Evolutionary conservation across 164 flowering plant species (phyloP), one percentile per base, ranked within the genome.

Genomic region (Warburgia ugandensis): DNA sequence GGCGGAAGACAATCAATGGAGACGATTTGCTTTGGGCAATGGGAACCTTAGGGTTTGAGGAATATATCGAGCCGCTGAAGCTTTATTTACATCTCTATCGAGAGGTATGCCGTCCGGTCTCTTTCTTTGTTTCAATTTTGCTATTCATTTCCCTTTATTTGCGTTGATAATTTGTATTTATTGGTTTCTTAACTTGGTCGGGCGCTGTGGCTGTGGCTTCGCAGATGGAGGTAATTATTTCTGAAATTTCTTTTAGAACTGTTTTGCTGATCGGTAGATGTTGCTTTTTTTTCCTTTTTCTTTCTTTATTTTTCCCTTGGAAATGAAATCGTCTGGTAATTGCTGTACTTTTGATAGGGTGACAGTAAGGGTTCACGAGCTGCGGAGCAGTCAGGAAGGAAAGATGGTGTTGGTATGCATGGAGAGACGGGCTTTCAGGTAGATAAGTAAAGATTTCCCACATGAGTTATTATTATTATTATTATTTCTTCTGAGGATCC

Each of bases 1-100:
- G 73, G 62, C 19, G 82, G 29, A 77, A 77, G 67, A 77, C 79
- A 17, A 77, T 77, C 70, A 75, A 77, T 55, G 83, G 83, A 13
- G 83, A 77, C 41, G 82, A 77, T 62, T 52, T 77, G 17, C 62
- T 77, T 32, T 77, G 82, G 82, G 82, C 82, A 14, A 77, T 77
- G 77, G 61, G 77, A 3, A 77, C 82, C 10, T 54, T 77, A 11
- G 82, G 82, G 20, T 77, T 77, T 56, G 79, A 77, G 31, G 82
- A 75, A 28, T 77, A 77, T 55, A 72, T 72, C 30, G 79, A 75
- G 33, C 79, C 82, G 6, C 56, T 77, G 42, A 77, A 77, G 71
- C 48, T 67, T 2, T 77, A 77, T 49, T 54, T 77, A 9, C 75
- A 72, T 20, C 41, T 37, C 1, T 37, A 37, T 20, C 14, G 41